These are phyloP conservation scores for Echinochloa phyllopogon DNA, from an alignment of 176 grass and related monocot genomes.

Conservation along the genomic window DNA sequence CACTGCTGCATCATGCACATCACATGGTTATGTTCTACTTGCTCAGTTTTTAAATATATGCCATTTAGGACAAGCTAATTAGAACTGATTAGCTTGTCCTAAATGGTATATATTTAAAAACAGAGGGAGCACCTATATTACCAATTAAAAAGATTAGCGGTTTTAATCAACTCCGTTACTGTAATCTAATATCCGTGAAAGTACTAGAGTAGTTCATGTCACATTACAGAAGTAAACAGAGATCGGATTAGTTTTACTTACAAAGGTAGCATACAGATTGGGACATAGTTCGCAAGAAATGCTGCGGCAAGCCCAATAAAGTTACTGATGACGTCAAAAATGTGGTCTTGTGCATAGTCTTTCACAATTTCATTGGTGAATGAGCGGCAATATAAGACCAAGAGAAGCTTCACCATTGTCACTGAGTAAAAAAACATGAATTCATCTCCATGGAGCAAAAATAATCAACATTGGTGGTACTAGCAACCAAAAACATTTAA, in stretches of 20 bases:
- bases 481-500: neutral
- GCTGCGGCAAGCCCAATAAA: slow-evolving; percentile 62
- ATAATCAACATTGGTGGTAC: neutral
- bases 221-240: neutral
- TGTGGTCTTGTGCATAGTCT: slow-evolving; percentile 75
- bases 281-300: slow-evolving; percentile 60
- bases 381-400: slow-evolving; percentile 62
- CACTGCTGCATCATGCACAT: neutral
- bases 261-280: slow-evolving; percentile 57
- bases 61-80: too few relatives aligned
- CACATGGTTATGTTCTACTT: neutral
- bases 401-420: slow-evolving; percentile 63
- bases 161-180: too few relatives aligned
- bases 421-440: slow-evolving; percentile 51
- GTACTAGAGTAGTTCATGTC: neutral
- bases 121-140: neutral
- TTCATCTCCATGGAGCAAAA: slow-evolving; percentile 30
- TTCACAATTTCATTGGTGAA: slow-evolving; percentile 79
- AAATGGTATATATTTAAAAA: too few relatives aligned
- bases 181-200: too few relatives aligned
- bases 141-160: too few relatives aligned
- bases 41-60: too few relatives aligned
- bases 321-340: slow-evolving; percentile 79
- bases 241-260: slow-evolving; percentile 46
- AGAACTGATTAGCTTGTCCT: too few relatives aligned